These are phyloP conservation scores for Chaetomiaceae sp. DNA, from an alignment of 2,329 filamentous ascomycete genomes.

Conservation along the genomic window DNA sequence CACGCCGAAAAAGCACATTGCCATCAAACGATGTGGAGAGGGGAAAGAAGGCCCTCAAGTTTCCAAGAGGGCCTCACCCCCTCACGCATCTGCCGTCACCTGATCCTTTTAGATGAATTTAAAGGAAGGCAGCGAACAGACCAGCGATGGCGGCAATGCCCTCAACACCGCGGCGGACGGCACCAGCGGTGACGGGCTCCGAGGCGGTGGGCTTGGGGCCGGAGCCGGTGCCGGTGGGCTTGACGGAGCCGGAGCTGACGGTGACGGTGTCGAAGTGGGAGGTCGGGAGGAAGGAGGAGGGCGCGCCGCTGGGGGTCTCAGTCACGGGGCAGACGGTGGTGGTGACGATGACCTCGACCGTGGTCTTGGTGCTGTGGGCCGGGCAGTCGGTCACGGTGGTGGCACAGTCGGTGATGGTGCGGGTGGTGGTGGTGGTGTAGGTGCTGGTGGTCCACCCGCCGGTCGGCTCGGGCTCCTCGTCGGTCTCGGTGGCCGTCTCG, in stretches of 20 bases:
- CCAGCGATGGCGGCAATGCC: slow-evolving; percentile 19
- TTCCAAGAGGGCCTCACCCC: neutral
- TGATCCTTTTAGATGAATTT: neutral
- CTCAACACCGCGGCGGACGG: slow-evolving; percentile 19
- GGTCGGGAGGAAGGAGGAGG: neutral
- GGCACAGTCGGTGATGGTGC: slow-evolving; percentile 23
- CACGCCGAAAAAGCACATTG: too few relatives aligned
- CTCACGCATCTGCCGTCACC: neutral
- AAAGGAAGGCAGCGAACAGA: slow-evolving; percentile 22
- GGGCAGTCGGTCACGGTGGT: slow-evolving; percentile 21
- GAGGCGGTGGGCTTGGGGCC: neutral
- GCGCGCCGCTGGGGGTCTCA: slow-evolving; percentile 5
- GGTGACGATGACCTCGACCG: slow-evolving; percentile 19
- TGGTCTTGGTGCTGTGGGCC: slow-evolving; percentile 15
- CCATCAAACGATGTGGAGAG: too few relatives aligned
- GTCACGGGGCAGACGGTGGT: slow-evolving; percentile 26
- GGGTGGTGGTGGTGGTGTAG: slow-evolving; percentile 19
- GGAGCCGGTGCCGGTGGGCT: slow-evolving; percentile 2
- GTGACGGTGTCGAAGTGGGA: slow-evolving; percentile 11
- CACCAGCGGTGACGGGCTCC: slow-evolving; percentile 21
- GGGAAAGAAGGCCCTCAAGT: too few relatives aligned
- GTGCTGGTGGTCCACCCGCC: slow-evolving; percentile 22
- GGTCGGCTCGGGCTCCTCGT: slow-evolving; percentile 30
- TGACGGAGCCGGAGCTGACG: slow-evolving; percentile 4
- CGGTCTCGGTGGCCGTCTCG: slow-evolving; percentile 38